phyloP scores from a whole-genome alignment of 1,284 basidiomycete species.

The Microstroma glucosiphilum region DNA sequence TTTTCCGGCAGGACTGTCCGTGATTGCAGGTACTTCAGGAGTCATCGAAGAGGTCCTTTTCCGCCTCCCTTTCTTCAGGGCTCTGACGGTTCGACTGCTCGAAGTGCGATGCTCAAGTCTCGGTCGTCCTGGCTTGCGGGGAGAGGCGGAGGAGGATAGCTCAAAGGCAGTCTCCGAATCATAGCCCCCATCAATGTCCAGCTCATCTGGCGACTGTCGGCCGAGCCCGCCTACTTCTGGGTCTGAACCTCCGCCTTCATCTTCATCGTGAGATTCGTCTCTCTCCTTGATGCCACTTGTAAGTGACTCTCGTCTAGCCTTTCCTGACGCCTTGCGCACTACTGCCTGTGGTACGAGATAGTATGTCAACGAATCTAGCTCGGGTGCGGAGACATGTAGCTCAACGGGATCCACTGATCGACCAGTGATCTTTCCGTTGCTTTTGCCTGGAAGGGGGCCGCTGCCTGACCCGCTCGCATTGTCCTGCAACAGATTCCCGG shows the following conservation, averaged over 20 bases:
- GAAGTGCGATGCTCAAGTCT: neutral
- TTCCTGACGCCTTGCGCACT: no score
- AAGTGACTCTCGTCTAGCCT: neutral
- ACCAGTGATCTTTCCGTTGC: neutral
- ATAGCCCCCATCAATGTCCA: neutral
- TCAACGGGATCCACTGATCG: neutral
- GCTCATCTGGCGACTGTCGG: neutral
- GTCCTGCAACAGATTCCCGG: neutral
- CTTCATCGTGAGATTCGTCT: neutral
- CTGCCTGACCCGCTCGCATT: neutral
- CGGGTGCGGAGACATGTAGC: neutral
- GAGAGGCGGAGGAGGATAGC: neutral
- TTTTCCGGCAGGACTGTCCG: no score
- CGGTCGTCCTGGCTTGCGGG: neutral
- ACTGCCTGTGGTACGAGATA: neutral
- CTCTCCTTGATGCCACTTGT: neutral
- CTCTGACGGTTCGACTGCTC: neutral
- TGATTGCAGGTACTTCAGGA: no score
- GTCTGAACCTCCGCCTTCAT: neutral
- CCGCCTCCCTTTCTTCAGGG: neutral
- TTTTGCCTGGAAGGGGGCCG: no score
- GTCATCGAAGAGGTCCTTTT: neutral
- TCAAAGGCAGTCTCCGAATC: slow-evolving; percentile 3
- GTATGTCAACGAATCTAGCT: neutral
- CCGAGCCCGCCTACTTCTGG: neutral